Evolutionary conservation across 805 yeast species (phyloP).

Genomic region (Candida hungchunana): DNA sequence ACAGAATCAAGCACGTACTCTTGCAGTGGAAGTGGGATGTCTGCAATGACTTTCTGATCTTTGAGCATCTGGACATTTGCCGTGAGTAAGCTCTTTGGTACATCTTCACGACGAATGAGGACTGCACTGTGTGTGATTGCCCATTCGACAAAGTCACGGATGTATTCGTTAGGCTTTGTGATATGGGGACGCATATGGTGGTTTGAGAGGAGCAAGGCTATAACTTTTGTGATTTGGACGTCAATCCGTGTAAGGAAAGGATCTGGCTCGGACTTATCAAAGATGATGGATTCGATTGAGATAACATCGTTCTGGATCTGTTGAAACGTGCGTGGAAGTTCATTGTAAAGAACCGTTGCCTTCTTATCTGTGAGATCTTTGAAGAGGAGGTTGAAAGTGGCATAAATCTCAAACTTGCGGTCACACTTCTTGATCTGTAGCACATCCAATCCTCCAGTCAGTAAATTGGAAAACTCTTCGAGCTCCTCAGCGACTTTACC

Average conservation of each 20-base stretch:
- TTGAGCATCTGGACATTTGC: conserved; percentile 25
- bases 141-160: conserved; percentile 16
- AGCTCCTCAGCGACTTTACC: conserved; percentile 9
- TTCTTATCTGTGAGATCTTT: conserved; percentile 21
- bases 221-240: conserved; percentile 23
- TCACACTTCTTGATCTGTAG: conserved; percentile 12
- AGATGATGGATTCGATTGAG: conserved; percentile 8
- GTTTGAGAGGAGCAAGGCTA: conserved; percentile 16
- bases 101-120: conserved; percentile 10
- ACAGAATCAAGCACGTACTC: conserved; percentile 20
- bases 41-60: conserved; percentile 18
- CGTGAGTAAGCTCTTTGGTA: conserved; percentile 22
- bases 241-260: conserved; percentile 24
- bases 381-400: conserved; percentile 19
- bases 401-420: conserved; percentile 26
- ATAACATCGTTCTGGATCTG: conserved; percentile 13
- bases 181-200: too few species aligned
- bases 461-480: conserved; percentile 13
- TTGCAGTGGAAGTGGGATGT: conserved; percentile 11
- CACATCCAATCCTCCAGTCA: conserved; percentile 22
- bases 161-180: neutral
- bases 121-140: conserved; percentile 13
- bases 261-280: conserved; percentile 4
- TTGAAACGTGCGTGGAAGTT: conserved; percentile 8
- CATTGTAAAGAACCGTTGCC: conserved; percentile 1